Conservation (phyloP, 2,329 filamentous ascomycete species). For the Aspergillus tamarii region DNA sequence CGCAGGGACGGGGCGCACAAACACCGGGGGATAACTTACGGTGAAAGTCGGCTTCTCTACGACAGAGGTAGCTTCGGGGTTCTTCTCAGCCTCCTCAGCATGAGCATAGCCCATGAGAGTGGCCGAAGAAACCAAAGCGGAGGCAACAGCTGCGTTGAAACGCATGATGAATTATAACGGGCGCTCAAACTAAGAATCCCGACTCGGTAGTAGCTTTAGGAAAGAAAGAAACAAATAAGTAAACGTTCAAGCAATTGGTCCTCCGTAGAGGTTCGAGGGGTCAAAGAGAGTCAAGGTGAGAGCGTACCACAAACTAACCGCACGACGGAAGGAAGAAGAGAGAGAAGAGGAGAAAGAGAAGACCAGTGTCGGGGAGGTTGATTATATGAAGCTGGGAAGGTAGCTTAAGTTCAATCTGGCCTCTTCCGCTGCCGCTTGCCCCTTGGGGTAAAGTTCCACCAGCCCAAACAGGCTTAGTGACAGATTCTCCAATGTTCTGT, state of each 20-base stretch:
- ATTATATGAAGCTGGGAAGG: constrained; percentile 36
- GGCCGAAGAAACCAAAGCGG: constrained; percentile 70
- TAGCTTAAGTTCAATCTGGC: constrained; percentile 45
- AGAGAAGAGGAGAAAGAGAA: constrained; percentile 21
- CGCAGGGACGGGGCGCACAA: constrained; percentile 5
- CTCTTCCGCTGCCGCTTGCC: constrained; percentile 39
- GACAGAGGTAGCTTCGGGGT: constrained; percentile 54
- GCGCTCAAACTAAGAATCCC: not conserved
- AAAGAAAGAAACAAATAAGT: constrained; percentile 21
- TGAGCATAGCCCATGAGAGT: constrained; percentile 68
- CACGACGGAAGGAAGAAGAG: constrained; percentile 17
- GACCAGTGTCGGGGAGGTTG: constrained; percentile 17
- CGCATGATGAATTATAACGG: constrained; percentile 65
- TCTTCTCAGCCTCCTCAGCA: constrained; percentile 69
- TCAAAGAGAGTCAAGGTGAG: not conserved
- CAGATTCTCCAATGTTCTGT: constrained; percentile 20
- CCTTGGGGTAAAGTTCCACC: constrained; percentile 17
- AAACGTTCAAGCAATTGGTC: constrained; percentile 22
- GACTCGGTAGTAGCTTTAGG: constrained; percentile 3
- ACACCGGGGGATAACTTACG: constrained; percentile 61
- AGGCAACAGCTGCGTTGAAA: constrained; percentile 77
- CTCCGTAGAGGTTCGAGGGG: constrained; percentile 19
- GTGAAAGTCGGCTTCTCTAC: constrained; percentile 81
- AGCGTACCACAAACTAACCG: constrained; percentile 17
- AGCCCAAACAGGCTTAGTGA: constrained; percentile 5